Percentiles rank a stretch among this genome's conserved stretches.
These are phyloP conservation scores for Stephanodiscus minutulus DNA, from an alignment of 108 stramenopile species.

Conservation along the genomic window DNA sequence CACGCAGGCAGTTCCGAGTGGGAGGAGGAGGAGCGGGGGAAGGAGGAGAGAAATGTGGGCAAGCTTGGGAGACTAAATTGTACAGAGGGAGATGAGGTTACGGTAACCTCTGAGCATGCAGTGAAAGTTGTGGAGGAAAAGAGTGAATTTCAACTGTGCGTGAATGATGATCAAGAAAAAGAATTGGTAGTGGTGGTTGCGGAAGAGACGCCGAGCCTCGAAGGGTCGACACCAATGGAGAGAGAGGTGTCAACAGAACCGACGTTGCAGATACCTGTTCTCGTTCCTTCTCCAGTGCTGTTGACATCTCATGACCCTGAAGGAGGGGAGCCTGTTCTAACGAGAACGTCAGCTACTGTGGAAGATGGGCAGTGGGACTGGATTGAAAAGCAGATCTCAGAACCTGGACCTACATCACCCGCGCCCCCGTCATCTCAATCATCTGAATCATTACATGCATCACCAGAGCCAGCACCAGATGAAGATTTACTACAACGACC, in stretches of 20 bases:
- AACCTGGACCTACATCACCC: not conserved
- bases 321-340: too few species aligned
- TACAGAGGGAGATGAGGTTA: constrained; percentile 18
- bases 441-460: not conserved
- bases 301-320: too few species aligned
- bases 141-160: not conserved
- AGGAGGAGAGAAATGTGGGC: constrained; percentile 1
- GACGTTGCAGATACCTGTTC: not conserved
- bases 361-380: not conserved
- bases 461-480: not conserved
- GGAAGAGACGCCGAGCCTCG: not conserved
- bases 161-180: not conserved
- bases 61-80: not conserved
- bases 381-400: not conserved
- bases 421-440: not conserved
- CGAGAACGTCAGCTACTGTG: not conserved
- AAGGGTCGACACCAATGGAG: not conserved
- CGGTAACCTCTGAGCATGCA: constrained; percentile 1
- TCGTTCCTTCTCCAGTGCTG: too few species aligned
- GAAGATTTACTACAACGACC: not conserved
- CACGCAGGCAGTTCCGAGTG: not conserved
- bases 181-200: not conserved
- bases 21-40: not conserved
- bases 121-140: not conserved
- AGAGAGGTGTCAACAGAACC: not conserved